phyloP scores from a whole-genome alignment of 1,139 yeast genomes.

The Saccharomyces hybrid region DNA sequence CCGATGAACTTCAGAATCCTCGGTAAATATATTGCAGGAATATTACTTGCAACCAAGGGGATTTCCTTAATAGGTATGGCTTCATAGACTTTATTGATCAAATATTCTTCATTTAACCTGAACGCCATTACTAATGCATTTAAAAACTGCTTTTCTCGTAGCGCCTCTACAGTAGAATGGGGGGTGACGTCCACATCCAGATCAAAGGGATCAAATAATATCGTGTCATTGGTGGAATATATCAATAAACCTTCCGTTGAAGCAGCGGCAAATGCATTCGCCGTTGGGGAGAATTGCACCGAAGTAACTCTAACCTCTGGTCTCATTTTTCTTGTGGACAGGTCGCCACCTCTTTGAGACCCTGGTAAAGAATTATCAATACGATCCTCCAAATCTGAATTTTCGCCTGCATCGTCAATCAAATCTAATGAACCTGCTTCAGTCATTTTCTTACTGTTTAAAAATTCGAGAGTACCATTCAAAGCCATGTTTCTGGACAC shows the following conservation, averaged over 20 bases:
- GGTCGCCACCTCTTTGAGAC: conserved; percentile 72
- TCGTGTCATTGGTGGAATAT: conserved; percentile 67
- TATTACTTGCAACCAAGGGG: conserved; percentile 50
- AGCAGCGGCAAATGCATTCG: conserved; percentile 88
- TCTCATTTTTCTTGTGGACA: conserved; percentile 66
- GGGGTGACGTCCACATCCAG: conserved; percentile 91
- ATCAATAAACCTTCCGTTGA: conserved; percentile 89
- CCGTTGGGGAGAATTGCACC: conserved; percentile 82
- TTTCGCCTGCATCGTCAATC: conserved; percentile 79
- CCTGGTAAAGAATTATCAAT: conserved; percentile 79
- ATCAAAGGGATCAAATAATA: conserved; percentile 90
- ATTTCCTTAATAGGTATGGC: conserved; percentile 70
- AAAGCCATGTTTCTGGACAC: conserved; percentile 85
- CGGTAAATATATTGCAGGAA: conserved; percentile 73
- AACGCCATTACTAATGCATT: conserved; percentile 89
- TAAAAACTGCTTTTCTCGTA: conserved; percentile 64
- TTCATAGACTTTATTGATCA: conserved; percentile 71
- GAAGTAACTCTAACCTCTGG: conserved; percentile 78
- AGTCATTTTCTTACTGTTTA: conserved; percentile 76
- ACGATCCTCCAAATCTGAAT: conserved; percentile 79
- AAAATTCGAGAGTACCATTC: conserved; percentile 76
- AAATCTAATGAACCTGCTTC: conserved; percentile 83
- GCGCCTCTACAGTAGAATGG: conserved; percentile 54
- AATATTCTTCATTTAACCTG: conserved; percentile 73
- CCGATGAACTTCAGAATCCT: conserved; percentile 68